Evolutionary conservation across 768 basidiomycete genomes (phyloP).

Genomic region (Termitomyces sp.): DNA sequence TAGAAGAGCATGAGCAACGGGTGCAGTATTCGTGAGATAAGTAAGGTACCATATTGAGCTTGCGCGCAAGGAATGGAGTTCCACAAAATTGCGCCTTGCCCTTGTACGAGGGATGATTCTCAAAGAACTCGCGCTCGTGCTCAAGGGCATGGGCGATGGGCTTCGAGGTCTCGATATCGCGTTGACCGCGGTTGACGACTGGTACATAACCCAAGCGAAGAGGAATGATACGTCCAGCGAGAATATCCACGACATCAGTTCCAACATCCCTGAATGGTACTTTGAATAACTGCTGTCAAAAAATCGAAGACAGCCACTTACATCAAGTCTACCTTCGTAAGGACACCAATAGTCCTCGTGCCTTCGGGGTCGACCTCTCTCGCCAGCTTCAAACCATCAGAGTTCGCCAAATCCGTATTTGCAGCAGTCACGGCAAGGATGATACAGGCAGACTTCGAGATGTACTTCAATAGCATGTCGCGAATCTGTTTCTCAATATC

Average conservation of each 20-base stretch:
- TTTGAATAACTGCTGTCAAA: not conserved
- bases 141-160: conserved; percentile 84
- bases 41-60: conserved; percentile 76
- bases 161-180: conserved; percentile 91
- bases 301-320: conserved; percentile 33
- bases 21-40: conserved; percentile 17
- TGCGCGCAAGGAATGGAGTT: conserved; percentile 92
- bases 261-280: conserved; percentile 79
- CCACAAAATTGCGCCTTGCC: conserved; percentile 95
- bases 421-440: conserved; percentile 94
- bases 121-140: conserved; percentile 88
- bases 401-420: conserved; percentile 97
- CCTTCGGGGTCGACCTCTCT: conserved; percentile 98
- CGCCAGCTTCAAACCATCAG: conserved; percentile 94
- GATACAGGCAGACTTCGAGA: conserved; percentile 93
- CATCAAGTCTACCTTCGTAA: conserved; percentile 99
- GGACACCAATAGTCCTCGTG: conserved; percentile 92
- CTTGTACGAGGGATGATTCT: conserved; percentile 89
- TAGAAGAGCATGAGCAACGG: conserved; percentile 21
- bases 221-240: conserved; percentile 95
- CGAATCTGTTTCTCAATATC: conserved; percentile 98
- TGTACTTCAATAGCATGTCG: conserved; percentile 95
- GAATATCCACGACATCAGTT: conserved; percentile 97
- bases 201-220: conserved; percentile 96
- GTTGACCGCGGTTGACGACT: conserved; percentile 96